A percentile compares a stretch with the other conserved stretches of the same genome.
Evolutionary conservation across 2,329 filamentous ascomycete species (phyloP).

Genomic region (Hymenoscyphus fructigenus): DNA sequence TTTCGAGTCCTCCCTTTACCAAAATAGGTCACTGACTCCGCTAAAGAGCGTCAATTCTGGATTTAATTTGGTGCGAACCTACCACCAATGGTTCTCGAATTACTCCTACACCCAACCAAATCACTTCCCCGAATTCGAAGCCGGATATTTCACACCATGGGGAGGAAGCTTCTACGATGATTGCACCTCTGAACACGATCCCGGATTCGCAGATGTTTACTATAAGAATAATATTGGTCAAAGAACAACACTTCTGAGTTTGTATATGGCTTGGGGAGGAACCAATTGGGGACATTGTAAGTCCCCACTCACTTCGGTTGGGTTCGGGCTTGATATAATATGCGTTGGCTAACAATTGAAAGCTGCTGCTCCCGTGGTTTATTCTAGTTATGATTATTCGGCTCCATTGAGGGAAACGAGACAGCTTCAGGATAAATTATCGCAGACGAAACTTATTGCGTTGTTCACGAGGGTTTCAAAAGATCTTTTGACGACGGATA

Average conservation of each 20-base stretch:
- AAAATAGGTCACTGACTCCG: not conserved
- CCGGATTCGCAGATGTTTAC: slow-evolving; percentile 53
- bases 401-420: slow-evolving; percentile 54
- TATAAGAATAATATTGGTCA: slow-evolving; percentile 57
- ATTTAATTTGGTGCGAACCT: slow-evolving; percentile 51
- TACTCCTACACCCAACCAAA: slow-evolving; percentile 54
- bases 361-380: slow-evolving; percentile 49
- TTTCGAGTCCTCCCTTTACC: not conserved
- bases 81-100: slow-evolving; percentile 57
- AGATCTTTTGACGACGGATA: slow-evolving; percentile 51
- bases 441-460: slow-evolving; percentile 53
- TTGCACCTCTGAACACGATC: slow-evolving; percentile 46
- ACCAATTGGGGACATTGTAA: slow-evolving; percentile 54
- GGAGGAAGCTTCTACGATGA: slow-evolving; percentile 51
- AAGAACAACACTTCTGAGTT: slow-evolving; percentile 46
- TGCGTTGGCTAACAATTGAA: not conserved
- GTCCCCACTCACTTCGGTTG: slow-evolving; percentile 18
- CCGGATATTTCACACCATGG: slow-evolving; percentile 55
- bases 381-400: slow-evolving; percentile 45
- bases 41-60: slow-evolving; percentile 44
- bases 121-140: slow-evolving; percentile 54
- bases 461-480: slow-evolving; percentile 53
- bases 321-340: not conserved
- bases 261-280: slow-evolving; percentile 56
- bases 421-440: slow-evolving; percentile 51